Conservation (phyloP, 2,329 filamentous ascomycete species). For the Elsinoe australis region DNA sequence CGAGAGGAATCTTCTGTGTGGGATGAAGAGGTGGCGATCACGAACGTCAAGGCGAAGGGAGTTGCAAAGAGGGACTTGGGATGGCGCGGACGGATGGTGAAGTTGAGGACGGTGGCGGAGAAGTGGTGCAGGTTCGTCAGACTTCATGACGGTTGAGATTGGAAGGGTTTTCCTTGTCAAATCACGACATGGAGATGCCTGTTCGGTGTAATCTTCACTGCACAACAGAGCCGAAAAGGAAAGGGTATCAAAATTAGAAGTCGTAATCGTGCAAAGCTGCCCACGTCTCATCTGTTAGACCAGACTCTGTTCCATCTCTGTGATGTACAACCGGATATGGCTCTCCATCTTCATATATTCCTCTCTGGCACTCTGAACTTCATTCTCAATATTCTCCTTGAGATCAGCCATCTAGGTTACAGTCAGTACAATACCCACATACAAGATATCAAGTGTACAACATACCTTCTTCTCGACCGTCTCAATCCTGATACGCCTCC, state of each 20-base stretch:
- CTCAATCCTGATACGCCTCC: slow-evolving; percentile 84
- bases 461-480: slow-evolving; percentile 96
- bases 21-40: slow-evolving; percentile 41
- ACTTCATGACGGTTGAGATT: not conserved
- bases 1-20: slow-evolving; percentile 32
- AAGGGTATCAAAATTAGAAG: slow-evolving; percentile 10
- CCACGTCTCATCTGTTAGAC: not conserved
- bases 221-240: too few relatives aligned
- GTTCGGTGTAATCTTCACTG: too few relatives aligned
- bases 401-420: slow-evolving; percentile 78
- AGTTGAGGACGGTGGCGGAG: slow-evolving; percentile 35
- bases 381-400: slow-evolving; percentile 94
- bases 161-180: too few relatives aligned
- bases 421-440: slow-evolving; percentile 12
- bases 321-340: slow-evolving; percentile 95
- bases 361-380: slow-evolving; percentile 81
- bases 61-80: slow-evolving; percentile 34
- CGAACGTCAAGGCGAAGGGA: slow-evolving; percentile 40
- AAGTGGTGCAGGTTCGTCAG: slow-evolving; percentile 37
- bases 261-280: slow-evolving; percentile 3
- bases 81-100: slow-evolving; percentile 44
- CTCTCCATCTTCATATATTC: slow-evolving; percentile 97
- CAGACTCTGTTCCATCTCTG: slow-evolving; percentile 93
- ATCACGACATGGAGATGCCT: too few relatives aligned
- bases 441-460: slow-evolving; percentile 15